A percentile compares a stretch with the other conserved stretches of the same genome.
These are phyloP conservation scores for Aspergillus caelatus DNA, from an alignment of 2,329 filamentous ascomycete species.

Conservation along the genomic window DNA sequence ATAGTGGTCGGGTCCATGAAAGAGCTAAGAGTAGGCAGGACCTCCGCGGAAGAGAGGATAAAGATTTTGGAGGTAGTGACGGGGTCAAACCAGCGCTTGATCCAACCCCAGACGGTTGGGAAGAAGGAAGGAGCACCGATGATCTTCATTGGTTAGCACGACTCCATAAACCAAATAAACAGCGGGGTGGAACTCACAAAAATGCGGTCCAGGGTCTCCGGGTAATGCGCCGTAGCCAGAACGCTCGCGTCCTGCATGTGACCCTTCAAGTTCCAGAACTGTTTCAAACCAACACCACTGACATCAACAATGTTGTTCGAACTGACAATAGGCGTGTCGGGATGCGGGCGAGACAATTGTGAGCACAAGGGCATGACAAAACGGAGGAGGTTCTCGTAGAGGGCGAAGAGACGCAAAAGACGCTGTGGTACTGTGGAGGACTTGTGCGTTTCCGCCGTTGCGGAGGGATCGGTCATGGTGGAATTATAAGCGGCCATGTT, in stretches of 20 bases:
- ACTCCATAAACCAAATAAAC: not conserved
- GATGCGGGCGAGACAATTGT: constrained; percentile 71
- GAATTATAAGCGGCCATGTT: constrained; percentile 75
- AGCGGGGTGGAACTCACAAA: constrained; percentile 53
- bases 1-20: constrained; percentile 85
- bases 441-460: constrained; percentile 63
- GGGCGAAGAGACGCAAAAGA: constrained; percentile 81
- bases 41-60: constrained; percentile 74
- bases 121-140: constrained; percentile 91
- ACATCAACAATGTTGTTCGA: constrained; percentile 97
- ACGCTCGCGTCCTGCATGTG: constrained; percentile 94
- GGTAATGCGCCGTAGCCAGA: constrained; percentile 90
- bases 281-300: constrained; percentile 80
- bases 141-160: constrained; percentile 53
- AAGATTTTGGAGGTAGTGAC: constrained; percentile 96
- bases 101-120: constrained; percentile 87
- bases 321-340: constrained; percentile 84
- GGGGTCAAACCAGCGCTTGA: constrained; percentile 94
- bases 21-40: constrained; percentile 72
- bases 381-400: constrained; percentile 89
- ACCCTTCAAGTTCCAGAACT: constrained; percentile 91
- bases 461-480: constrained; percentile 46
- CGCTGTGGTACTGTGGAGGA: constrained; percentile 63
- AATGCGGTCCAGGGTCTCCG: constrained; percentile 85
- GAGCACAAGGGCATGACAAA: constrained; percentile 87